Evolutionary conservation across 139 green algal genomes (phyloP).

Genomic region (Marvania coccoides): DNA sequence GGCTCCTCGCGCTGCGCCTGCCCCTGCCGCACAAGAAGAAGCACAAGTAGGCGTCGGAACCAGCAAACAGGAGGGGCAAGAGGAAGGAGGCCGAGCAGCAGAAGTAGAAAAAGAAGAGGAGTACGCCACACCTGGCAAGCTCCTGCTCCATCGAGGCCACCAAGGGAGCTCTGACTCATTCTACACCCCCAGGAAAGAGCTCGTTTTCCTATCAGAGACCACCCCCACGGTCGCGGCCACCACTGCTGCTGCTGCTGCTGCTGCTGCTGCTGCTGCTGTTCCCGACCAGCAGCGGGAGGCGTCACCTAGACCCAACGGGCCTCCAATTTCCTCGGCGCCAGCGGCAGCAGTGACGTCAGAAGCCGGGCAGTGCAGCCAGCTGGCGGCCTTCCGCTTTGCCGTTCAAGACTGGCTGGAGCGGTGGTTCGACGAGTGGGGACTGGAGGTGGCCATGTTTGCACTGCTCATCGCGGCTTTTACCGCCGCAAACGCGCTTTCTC

Average conservation of each 20-base stretch:
- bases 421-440: conserved; percentile 30
- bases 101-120: too few species aligned
- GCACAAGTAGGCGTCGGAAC: too few species aligned
- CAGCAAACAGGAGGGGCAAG: too few species aligned
- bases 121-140: too few species aligned
- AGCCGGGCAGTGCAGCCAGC: too few species aligned
- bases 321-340: background rate
- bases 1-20: too few species aligned
- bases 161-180: too few species aligned
- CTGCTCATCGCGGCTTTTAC: conserved; percentile 51
- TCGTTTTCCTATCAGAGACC: too few species aligned
- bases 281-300: background rate
- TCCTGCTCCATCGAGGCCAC: too few species aligned
- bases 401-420: conserved; percentile 33
- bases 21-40: too few species aligned
- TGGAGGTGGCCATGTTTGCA: conserved; percentile 37
- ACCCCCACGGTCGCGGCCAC: background rate
- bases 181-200: too few species aligned
- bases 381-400: conserved; percentile 19
- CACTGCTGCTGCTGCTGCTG: background rate
- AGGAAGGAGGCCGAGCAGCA: too few species aligned
- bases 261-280: background rate
- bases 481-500: conserved; percentile 32
- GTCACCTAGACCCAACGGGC: background rate
- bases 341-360: background rate